Evolutionary conservation across 2,329 filamentous ascomycete species (phyloP).

Genomic region (Trichoderma brevicompactum): DNA sequence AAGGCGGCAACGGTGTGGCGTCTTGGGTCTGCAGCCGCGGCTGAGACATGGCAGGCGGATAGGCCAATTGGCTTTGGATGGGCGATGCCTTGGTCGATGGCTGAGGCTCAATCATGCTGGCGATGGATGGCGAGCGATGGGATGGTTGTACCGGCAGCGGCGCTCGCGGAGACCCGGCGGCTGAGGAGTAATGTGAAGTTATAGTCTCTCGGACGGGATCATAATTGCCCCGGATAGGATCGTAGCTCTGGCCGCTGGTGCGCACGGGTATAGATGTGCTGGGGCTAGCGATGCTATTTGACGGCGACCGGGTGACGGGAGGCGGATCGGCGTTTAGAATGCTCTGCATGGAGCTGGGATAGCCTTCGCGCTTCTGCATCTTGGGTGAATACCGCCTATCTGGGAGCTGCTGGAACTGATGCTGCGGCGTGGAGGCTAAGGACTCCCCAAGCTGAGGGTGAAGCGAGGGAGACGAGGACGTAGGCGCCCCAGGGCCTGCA

Average conservation of each 20-base stretch:
- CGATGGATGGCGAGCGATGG: slow-evolving; percentile 77
- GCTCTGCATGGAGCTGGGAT: slow-evolving; percentile 58
- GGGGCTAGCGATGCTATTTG: slow-evolving; percentile 46
- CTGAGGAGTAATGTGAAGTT: slow-evolving; percentile 51
- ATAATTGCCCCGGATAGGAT: slow-evolving; percentile 82
- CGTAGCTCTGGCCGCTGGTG: slow-evolving; percentile 81
- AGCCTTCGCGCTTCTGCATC: slow-evolving; percentile 56
- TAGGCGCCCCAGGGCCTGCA: slow-evolving; percentile 38
- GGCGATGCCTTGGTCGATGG: slow-evolving; percentile 40
- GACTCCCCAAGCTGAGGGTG: slow-evolving; percentile 30
- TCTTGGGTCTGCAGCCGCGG: slow-evolving; percentile 44
- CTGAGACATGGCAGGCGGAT: slow-evolving; percentile 38
- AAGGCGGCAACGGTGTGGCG: slow-evolving; percentile 46
- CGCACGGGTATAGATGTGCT: slow-evolving; percentile 54
- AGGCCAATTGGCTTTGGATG: slow-evolving; percentile 37
- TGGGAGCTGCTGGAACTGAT: slow-evolving; percentile 35
- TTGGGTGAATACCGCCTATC: slow-evolving; percentile 50
- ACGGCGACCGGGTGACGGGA: slow-evolving; percentile 46
- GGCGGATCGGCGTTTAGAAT: slow-evolving; percentile 58
- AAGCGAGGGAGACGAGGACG: slow-evolving; percentile 36
- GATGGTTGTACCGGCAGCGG: slow-evolving; percentile 39
- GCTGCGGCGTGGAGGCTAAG: slow-evolving; percentile 33
- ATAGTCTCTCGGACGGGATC: slow-evolving; percentile 68
- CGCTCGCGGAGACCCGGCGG: slow-evolving; percentile 56
- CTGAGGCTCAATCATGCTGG: slow-evolving; percentile 76